These are phyloP conservation scores for Botryotinia convoluta DNA, from an alignment of 2,329 filamentous ascomycete genomes.

Conservation along the genomic window DNA sequence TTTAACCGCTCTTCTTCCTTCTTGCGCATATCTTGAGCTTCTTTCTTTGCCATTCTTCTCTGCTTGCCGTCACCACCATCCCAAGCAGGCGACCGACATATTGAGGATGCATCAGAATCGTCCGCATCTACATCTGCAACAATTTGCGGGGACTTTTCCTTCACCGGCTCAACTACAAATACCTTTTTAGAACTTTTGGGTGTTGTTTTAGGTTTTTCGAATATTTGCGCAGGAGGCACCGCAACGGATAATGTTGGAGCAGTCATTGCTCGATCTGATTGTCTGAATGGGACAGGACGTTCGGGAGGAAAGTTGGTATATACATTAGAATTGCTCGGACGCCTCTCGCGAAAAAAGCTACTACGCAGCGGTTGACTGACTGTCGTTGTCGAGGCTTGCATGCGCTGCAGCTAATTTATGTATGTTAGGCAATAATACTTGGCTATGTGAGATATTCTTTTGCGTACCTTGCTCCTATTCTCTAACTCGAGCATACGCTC, in stretches of 20 bases:
- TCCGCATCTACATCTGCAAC: constrained; percentile 26
- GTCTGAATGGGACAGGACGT: constrained; percentile 14
- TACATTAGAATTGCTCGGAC: constrained; percentile 19
- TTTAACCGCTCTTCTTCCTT: constrained; percentile 44
- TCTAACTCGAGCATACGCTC: constrained; percentile 60
- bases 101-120: constrained; percentile 39
- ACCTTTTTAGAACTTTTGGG: background rate
- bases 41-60: constrained; percentile 45
- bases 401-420: constrained; percentile 41
- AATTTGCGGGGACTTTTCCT: background rate
- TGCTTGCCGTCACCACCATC: constrained; percentile 52
- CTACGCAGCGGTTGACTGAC: constrained; percentile 3
- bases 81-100: constrained; percentile 63
- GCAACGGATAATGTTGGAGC: constrained; percentile 27
- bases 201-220: background rate
- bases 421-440: constrained; percentile 34
- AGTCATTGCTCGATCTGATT: constrained; percentile 29
- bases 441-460: constrained; percentile 23
- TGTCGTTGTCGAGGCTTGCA: constrained; percentile 32
- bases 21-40: constrained; percentile 43
- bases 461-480: constrained; percentile 55
- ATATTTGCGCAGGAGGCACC: constrained; percentile 22
- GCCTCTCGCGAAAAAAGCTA: constrained; percentile 15
- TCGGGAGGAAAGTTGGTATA: constrained; percentile 18
- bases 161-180: background rate